Evolutionary conservation across 1,139 yeast genomes (phyloP).

Genomic region (Magnusiomyces ingens): DNA sequence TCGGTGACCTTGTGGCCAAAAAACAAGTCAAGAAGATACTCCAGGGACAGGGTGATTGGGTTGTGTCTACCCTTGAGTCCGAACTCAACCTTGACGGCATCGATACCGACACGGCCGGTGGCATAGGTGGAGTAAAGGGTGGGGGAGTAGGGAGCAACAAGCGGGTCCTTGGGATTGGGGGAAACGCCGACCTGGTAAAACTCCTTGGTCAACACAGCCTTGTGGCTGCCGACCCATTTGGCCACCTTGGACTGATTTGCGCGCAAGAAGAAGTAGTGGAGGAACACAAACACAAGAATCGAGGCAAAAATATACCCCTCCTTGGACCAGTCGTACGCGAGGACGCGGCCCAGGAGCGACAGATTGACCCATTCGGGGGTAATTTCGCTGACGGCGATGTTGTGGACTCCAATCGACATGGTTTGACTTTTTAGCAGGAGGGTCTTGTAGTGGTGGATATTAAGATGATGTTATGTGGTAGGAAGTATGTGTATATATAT

Average conservation of each 20-base stretch:
- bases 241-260: constrained; percentile 53
- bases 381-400: constrained; percentile 14
- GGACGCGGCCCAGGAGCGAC: constrained; percentile 33
- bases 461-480: background rate
- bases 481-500: too few relatives aligned
- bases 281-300: constrained; percentile 36
- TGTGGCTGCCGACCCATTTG: constrained; percentile 43
- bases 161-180: constrained; percentile 12
- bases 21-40: constrained; percentile 51
- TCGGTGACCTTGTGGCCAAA: constrained; percentile 44
- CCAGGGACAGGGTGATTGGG: constrained; percentile 55
- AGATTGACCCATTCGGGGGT: constrained; percentile 30
- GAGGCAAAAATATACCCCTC: constrained; percentile 55
- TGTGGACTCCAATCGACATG: constrained; percentile 11
- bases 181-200: constrained; percentile 76
- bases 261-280: constrained; percentile 48
- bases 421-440: too few relatives aligned
- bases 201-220: constrained; percentile 50
- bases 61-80: constrained; percentile 77
- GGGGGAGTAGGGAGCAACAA: constrained; percentile 53
- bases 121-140: constrained; percentile 75
- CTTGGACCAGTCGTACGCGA: constrained; percentile 63
- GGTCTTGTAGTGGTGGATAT: background rate
- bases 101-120: constrained; percentile 77
- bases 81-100: constrained; percentile 53